Base-by-base conservation (phyloP, 2,329 filamentous ascomycete genomes). In the Coniella vitis region DNA sequence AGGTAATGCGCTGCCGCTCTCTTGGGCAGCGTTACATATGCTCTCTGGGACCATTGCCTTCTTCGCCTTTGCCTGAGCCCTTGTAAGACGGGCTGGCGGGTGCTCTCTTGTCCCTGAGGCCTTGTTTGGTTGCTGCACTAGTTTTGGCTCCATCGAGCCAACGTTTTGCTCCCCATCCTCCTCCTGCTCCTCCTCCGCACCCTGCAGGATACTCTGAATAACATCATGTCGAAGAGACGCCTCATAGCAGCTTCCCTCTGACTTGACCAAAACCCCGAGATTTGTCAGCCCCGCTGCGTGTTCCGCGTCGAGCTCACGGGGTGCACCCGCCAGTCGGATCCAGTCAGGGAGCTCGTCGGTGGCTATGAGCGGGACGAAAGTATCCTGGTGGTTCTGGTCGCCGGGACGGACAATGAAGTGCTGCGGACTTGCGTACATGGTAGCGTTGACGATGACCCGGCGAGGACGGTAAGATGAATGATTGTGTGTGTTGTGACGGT, bases 281-380 rank as follows among this genome's bases (percentile, higher is more conserved):
- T 68, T 69, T 14, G 49, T 57, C 58, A 75, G 65, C 7, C 64
- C 64, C 4, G 52, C 54, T 2, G 65, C 67, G 47, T 75, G 63
- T 32, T 67, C 63, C 5, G 62, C 53, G 3, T 54, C 56, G 12
- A 76, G 60, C 45, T 65, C 55, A 5, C 72, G 69, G 3, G 74
- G 72, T 3, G 74, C 62, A 20, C 68, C 71, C 31, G 64, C 49
- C 10, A 75, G 57, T 4, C 70, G 61, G 4, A 77, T 53, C 64
- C 71, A 71, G 1, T 62, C 58, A 0, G 75, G 75, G 0, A 80
- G 67, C 52, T 78, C 66, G 57, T 79, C 76, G 12, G 71, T 60
- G 0, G 76, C 68, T n/a, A 80, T 65, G n/a, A 80, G 67, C 7
- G 76, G 77, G 1, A 79, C 74, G 3, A 74, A 65, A 7, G 61